These are phyloP conservation scores for Auriscalpium orientale DNA, from an alignment of 768 basidiomycete species.

Conservation along the genomic window DNA sequence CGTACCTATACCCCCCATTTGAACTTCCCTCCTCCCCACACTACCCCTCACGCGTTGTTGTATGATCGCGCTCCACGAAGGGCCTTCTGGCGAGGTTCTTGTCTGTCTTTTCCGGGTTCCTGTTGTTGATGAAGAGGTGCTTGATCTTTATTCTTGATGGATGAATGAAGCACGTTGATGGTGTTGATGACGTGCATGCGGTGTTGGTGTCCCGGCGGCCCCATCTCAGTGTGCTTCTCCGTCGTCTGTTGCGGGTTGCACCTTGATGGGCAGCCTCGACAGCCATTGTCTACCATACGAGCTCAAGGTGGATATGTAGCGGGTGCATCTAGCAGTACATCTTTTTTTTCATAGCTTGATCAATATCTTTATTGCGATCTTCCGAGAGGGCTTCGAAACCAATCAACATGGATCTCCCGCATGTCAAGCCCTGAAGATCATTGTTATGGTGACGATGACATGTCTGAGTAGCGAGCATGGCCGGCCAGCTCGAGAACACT, in stretches of 20 bases:
- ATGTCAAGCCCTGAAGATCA: background rate
- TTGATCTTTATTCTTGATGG: background rate
- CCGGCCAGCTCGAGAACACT: too few relatives aligned
- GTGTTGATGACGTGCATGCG: background rate
- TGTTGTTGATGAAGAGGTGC: background rate
- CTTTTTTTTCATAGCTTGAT: background rate
- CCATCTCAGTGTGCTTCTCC: background rate
- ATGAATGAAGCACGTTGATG: background rate
- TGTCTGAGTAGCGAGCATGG: too few relatives aligned
- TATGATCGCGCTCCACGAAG: background rate
- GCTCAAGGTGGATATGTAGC: too few relatives aligned
- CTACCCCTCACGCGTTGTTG: background rate
- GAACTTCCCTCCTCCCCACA: background rate
- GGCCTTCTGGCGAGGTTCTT: background rate
- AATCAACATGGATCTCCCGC: background rate
- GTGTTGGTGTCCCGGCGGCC: conserved; percentile 2
- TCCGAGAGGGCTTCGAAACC: background rate
- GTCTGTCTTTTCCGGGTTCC: background rate
- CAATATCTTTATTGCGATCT: background rate
- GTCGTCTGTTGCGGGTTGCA: background rate
- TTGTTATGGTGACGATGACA: too few relatives aligned
- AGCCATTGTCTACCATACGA: too few relatives aligned
- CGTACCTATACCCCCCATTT: background rate
- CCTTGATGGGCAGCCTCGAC: too few relatives aligned
- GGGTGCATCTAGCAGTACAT: too few relatives aligned